A percentile compares a stretch with the other conserved stretches of the same genome.
Conservation (phyloP, 23 red algal species). For the Gracilaria domingensis region DNA sequence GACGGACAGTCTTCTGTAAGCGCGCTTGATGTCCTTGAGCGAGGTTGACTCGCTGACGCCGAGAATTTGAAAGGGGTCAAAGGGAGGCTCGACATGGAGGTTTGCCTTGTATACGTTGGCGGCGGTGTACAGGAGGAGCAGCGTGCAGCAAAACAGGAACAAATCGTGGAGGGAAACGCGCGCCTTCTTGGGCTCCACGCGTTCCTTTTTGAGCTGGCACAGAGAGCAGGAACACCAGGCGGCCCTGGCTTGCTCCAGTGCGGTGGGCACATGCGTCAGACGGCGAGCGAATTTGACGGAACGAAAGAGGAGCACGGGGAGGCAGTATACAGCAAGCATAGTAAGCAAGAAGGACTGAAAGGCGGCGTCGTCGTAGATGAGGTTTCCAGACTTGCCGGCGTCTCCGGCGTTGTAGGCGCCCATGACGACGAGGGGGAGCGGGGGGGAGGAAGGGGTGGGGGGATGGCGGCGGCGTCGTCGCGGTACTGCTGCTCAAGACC, state of each 20-base stretch:
- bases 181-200: neutral
- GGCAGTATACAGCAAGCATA: constrained; percentile 60
- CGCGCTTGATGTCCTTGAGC: constrained; percentile 75
- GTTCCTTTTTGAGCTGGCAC: constrained; percentile 51
- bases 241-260: constrained; percentile 32
- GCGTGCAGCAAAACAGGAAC: constrained; percentile 29
- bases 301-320: constrained; percentile 44
- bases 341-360: constrained; percentile 78
- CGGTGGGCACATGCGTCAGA: constrained; percentile 18
- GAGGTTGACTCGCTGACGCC: constrained; percentile 64
- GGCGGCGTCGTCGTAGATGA: constrained; percentile 77
- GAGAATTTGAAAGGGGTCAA: constrained; percentile 93
- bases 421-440: constrained; percentile 1
- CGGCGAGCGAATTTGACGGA: constrained; percentile 12
- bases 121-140: constrained; percentile 50
- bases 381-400: constrained; percentile 31
- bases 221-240: constrained; percentile 53
- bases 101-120: constrained; percentile 44
- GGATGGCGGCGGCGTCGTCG: no score
- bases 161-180: constrained; percentile 16
- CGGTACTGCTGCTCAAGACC: no score
- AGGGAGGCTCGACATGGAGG: constrained; percentile 61
- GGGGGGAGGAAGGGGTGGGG: neutral
- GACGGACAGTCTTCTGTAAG: constrained; percentile 83
- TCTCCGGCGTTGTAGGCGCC: constrained; percentile 33